phyloP scores from a whole-genome alignment of 2,329 filamentous ascomycete genomes.

The Pseudonectria foliicola region DNA sequence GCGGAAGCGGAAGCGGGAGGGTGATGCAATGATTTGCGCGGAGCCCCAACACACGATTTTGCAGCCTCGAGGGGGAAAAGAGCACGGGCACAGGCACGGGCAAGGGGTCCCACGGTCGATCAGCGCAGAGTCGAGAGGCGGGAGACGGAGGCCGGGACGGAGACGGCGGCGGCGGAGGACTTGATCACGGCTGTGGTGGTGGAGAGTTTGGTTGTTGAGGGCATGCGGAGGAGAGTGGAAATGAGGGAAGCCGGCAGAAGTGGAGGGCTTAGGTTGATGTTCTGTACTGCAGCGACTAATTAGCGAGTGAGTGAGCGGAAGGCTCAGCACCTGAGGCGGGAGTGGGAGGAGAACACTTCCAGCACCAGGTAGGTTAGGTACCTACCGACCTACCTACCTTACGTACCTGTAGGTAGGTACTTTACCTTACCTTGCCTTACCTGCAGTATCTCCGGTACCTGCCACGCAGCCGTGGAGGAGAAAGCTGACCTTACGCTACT shows the following conservation, averaged over 20 bases:
- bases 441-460: no score
- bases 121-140: constrained; percentile 2
- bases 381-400: no score
- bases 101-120: constrained; percentile 10
- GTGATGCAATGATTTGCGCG: constrained; percentile 28
- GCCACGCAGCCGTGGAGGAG: no score
- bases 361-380: no score
- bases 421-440: no score
- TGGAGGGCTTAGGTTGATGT: no score
- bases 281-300: constrained; percentile 4
- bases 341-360: no score
- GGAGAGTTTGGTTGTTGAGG: not conserved
- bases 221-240: no score
- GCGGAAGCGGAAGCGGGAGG: constrained; percentile 16
- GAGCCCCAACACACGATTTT: constrained; percentile 25
- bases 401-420: no score
- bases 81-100: constrained; percentile 11
- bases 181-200: not conserved
- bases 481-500: no score
- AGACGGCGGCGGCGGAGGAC: not conserved
- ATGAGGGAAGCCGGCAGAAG: no score
- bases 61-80: constrained; percentile 13
- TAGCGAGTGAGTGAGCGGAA: constrained; percentile 3
- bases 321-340: constrained; percentile 3
- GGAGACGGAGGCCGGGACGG: constrained; percentile 1